Base-by-base conservation (phyloP, 2,329 filamentous ascomycete species). In the Diaporthe amygdali region DNA sequence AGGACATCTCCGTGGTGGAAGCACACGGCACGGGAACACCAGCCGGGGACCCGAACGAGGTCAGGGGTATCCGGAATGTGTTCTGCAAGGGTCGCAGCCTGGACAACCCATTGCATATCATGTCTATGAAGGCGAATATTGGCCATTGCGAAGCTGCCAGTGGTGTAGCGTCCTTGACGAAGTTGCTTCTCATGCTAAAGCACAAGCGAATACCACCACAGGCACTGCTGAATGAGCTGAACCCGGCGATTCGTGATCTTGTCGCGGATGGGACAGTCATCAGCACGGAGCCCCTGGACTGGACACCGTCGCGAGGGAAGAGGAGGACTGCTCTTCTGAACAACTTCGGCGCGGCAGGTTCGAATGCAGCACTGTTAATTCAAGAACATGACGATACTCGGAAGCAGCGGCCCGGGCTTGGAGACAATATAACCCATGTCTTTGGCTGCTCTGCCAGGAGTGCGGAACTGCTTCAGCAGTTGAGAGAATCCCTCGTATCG, bases 261-360 rank as follows among this genome's bases (percentile, higher is more conserved):
- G 71, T 84, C 6, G 73, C 74, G 12, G 69, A 77, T 39, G 76
- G 82, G 4, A 55, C 52, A 80, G 81, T 44, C 69, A 83, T 2
- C 64, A 75, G 74, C 83, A 51, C 34, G 9, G 37, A 30, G 27
- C 34, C 34, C 7, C 3, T 41, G 10, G 46, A 37, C 10, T 51
- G 32, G 32, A 32, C 6, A 14, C n/a, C 14, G 6, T 49, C n/a
- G 20, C 5, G 17, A 37, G 49, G 64, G 8, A 39, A 41, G 34
- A 56, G 39, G 17, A 39, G 54, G 15, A 49, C 25, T 17, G 66
- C 54, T 27, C 54, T 69, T 14, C 22, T 69, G 51, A 90, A 90
- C 78, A 88, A 87, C 77, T 89, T 88, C 72, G 82, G 82, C 51
- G 88, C 88, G 17, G 86, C 87, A n/a, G 88, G 88, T 66, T 88